Conservation (phyloP, 345 rosid genomes). For the Ricinus communis region DNA sequence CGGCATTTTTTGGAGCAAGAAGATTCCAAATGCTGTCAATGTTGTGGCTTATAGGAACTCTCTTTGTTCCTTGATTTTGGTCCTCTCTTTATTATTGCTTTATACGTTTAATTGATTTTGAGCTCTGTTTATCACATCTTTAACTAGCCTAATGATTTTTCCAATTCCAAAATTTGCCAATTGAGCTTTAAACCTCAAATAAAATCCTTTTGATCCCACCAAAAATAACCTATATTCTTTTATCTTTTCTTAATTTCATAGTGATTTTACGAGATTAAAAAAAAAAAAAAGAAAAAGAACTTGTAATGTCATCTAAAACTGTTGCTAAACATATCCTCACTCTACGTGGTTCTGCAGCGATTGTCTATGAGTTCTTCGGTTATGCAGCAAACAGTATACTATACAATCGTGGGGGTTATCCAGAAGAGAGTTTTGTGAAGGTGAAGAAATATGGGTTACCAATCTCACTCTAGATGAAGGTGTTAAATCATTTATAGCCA, state of each 20-base stretch:
- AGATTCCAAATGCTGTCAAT: too few species aligned
- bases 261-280: background rate
- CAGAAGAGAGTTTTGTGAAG: conserved; percentile 84
- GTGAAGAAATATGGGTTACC: conserved; percentile 99
- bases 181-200: background rate
- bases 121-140: too few species aligned
- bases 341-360: conserved; percentile 92
- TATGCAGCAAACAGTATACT: conserved; percentile 97
- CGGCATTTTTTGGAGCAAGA: too few species aligned
- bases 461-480: conserved; percentile 84
- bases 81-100: too few species aligned
- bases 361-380: conserved; percentile 96
- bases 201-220: too few species aligned
- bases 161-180: background rate
- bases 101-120: too few species aligned
- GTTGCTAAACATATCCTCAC: conserved; percentile 92
- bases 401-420: conserved; percentile 94
- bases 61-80: too few species aligned
- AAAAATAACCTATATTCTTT: too few species aligned
- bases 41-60: too few species aligned
- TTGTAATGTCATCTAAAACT: conserved; percentile 26
- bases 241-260: background rate
- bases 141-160: too few species aligned
- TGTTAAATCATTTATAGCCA: conserved; percentile 74
- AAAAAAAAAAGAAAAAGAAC: too few species aligned